Evolutionary conservation across 2,329 filamentous ascomycete species (phyloP).

Genomic region (Penicillium freii): DNA sequence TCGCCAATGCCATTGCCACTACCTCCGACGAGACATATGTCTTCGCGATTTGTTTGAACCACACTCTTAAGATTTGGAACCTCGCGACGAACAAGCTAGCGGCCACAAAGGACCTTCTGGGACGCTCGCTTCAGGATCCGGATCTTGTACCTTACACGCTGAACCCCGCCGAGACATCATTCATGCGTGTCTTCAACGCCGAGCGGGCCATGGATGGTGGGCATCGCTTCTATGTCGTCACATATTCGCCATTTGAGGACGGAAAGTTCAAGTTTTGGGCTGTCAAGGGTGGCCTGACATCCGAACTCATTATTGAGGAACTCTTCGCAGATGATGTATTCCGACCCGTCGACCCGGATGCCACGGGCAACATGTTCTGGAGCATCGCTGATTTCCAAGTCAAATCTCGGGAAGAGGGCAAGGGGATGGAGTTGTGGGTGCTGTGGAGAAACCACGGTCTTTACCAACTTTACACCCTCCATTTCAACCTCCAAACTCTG

Average conservation of each 20-base stretch:
- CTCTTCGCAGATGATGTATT: conserved; percentile 64
- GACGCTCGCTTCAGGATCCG: conserved; percentile 63
- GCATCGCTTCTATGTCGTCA: conserved; percentile 64
- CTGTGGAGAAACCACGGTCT: conserved; percentile 83
- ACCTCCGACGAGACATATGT: conserved; percentile 51
- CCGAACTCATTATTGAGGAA: conserved; percentile 63
- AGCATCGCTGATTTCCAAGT: conserved; percentile 74
- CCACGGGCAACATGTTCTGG: conserved; percentile 72
- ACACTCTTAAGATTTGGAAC: conserved; percentile 87
- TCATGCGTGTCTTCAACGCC: conserved; percentile 69
- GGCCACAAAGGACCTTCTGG: conserved; percentile 73
- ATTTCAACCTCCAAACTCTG: conserved; percentile 67
- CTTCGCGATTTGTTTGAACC: conserved; percentile 85
- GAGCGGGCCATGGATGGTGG: conserved; percentile 47
- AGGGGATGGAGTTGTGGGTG: conserved; percentile 65
- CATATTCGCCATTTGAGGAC: conserved; percentile 81
- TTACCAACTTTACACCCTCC: conserved; percentile 70
- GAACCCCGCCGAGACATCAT: conserved; percentile 72
- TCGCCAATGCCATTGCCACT: conserved; percentile 45
- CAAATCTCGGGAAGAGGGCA: conserved; percentile 53
- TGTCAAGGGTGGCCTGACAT: conserved; percentile 61
- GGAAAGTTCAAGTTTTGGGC: conserved; percentile 96
- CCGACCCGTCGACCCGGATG: conserved; percentile 61
- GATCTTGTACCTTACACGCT: conserved; percentile 73
- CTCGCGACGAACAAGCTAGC: conserved; percentile 75